Evolutionary conservation across 2,329 filamentous ascomycete genomes (phyloP).

Genomic region (Cercospora berteroae): DNA sequence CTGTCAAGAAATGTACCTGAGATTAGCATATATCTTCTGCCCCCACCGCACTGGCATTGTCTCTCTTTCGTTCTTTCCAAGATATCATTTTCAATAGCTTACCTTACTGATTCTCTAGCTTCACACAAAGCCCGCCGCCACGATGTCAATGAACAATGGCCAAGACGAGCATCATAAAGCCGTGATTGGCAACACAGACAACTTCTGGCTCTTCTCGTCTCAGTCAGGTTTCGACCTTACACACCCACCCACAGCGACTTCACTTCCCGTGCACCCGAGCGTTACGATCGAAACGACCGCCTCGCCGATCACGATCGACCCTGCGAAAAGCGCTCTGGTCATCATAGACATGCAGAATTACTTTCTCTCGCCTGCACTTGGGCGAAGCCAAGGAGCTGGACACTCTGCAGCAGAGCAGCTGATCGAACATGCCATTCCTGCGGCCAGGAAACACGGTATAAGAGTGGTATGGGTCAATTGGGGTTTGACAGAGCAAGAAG

Average conservation of each 20-base stretch:
- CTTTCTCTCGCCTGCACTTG: constrained; percentile 37
- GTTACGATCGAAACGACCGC: constrained; percentile 32
- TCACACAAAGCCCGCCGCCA: background rate
- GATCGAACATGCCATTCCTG: constrained; percentile 46
- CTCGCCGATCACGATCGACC: constrained; percentile 35
- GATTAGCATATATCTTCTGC: background rate
- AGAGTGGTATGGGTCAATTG: constrained; percentile 57
- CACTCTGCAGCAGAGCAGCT: constrained; percentile 45
- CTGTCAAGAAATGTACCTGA: background rate
- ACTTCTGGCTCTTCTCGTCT: constrained; percentile 49
- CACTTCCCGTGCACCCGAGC: constrained; percentile 26
- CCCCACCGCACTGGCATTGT: background rate
- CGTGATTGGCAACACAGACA: constrained; percentile 43
- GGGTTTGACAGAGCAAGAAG: constrained; percentile 55
- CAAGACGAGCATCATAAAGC: constrained; percentile 21
- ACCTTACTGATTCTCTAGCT: background rate
- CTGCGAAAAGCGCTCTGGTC: constrained; percentile 37
- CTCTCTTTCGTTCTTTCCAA: background rate
- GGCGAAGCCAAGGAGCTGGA: constrained; percentile 39
- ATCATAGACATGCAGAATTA: constrained; percentile 40
- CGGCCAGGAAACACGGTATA: constrained; percentile 52
- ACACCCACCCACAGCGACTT: constrained; percentile 38
- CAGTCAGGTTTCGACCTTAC: constrained; percentile 48
- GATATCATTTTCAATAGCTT: background rate
- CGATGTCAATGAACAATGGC: background rate